Percentiles rank a stretch among this genome's conserved stretches.
Conservation (phyloP, 2,329 filamentous ascomycete species). For the Xylaria sp. region DNA sequence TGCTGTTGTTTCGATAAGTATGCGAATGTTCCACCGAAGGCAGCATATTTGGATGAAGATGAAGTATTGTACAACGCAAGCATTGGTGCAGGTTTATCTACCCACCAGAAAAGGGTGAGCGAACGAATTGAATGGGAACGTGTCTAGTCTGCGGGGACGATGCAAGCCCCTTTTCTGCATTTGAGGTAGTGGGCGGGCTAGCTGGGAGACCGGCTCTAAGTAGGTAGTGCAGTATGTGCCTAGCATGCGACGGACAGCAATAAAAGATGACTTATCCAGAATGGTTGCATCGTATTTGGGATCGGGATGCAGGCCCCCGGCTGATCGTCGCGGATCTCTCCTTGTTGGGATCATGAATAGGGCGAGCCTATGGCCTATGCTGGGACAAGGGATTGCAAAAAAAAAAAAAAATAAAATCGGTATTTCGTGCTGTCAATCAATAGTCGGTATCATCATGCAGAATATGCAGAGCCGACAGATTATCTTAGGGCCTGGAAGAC, state of each 20-base stretch:
- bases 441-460: conserved; percentile 18
- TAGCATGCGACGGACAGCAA: conserved; percentile 6
- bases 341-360: conserved; percentile 29
- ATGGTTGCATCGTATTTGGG: conserved; percentile 26
- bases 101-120: not conserved
- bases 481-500: conserved; percentile 13
- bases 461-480: conserved; percentile 11
- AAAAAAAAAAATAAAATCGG: not conserved
- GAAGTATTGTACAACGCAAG: not conserved
- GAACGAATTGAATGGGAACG: not conserved
- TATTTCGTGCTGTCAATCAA: conserved; percentile 22
- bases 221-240: conserved; percentile 2
- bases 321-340: conserved; percentile 37
- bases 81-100: conserved; percentile 2
- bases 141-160: conserved; percentile 20
- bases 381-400: conserved; percentile 14
- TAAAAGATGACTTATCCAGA: conserved; percentile 21
- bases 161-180: conserved; percentile 30
- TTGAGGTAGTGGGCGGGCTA: conserved; percentile 7
- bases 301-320: conserved; percentile 29
- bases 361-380: conserved; percentile 30
- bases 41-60: not conserved
- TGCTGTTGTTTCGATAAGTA: not conserved
- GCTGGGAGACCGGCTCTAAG: conserved; percentile 2
- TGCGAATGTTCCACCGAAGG: not conserved